Base-by-base conservation (phyloP, 192 early-diverging fungal species). In the Gamsiella multidivaricata region DNA sequence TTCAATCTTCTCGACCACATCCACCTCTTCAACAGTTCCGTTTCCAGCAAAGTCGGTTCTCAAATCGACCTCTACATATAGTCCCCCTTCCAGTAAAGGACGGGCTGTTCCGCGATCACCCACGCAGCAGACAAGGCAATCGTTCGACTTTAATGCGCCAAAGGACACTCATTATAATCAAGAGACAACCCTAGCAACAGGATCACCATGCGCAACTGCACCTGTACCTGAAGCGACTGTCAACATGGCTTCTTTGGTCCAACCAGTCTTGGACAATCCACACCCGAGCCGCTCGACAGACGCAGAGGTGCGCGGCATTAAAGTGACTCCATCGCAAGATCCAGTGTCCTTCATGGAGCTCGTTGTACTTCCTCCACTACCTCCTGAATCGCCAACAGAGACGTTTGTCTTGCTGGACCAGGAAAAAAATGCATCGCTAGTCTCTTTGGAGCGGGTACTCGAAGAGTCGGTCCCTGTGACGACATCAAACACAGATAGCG, bases 341-440 rank as follows among this genome's bases (percentile, higher is more conserved):
- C 55, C 0, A 39, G 4, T 33, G 12, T 62, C 45, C 17, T 42
- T 42, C 18, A 26, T 12, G 29, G 52, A 70, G 41, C 43, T 50
- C 0, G 54, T 63, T 5, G 29, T 63, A 20, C 60, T 63, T 32
- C 60, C 69, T 6, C 69, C 69, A 22, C 54, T 63, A 2, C 60
- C 61, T 2, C 69, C 69, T n/a, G 69, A 71, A 26, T 71, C 69
- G 20, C 69, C 69, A 2, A 39, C 60, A 0, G 69, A 71, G 45
- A 41, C 69, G 3, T 71, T 63, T 50, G 36, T 71, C 3, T 28
- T 71, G 22, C 29, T 71, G 45, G 33, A 71, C 7, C 37, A 61
- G 5, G 51, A 42, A 12, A 29, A 3, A 25, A 41, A 47, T 20
- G 14, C 54, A 2, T 51, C 55, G 2, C 9, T 25, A 1, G 9